Conservation (phyloP, 1,139 yeast genomes). For the Spathaspora sp. region DNA sequence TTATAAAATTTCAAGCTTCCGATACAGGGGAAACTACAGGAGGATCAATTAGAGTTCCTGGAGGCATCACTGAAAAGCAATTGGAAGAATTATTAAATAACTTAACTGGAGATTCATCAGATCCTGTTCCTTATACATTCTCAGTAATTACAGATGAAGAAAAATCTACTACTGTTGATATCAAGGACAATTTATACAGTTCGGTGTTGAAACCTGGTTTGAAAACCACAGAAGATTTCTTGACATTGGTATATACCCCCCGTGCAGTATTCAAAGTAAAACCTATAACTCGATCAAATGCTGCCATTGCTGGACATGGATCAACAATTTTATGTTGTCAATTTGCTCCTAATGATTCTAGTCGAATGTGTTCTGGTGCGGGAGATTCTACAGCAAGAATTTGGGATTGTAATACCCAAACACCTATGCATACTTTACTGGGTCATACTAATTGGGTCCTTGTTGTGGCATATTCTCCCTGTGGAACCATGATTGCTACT, state of each 20-base stretch:
- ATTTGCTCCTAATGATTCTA: slow-evolving; percentile 88
- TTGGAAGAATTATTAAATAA: slow-evolving; percentile 84
- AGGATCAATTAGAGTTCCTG: slow-evolving; percentile 88
- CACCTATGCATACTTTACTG: slow-evolving; percentile 73
- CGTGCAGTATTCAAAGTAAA: slow-evolving; percentile 91
- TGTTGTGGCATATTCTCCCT: slow-evolving; percentile 92
- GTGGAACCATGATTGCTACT: slow-evolving; percentile 88
- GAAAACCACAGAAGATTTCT: slow-evolving; percentile 88
- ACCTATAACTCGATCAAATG: slow-evolving; percentile 87
- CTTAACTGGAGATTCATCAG: slow-evolving; percentile 64
- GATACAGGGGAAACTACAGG: slow-evolving; percentile 92
- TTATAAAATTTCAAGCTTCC: slow-evolving; percentile 86
- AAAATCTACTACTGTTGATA: slow-evolving; percentile 53
- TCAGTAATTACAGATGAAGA: slow-evolving; percentile 54
- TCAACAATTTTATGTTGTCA: slow-evolving; percentile 88
- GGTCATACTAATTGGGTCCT: slow-evolving; percentile 96
- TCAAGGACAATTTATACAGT: slow-evolving; percentile 70
- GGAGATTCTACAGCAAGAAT: slow-evolving; percentile 97
- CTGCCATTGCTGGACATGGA: slow-evolving; percentile 95
- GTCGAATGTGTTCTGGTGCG: slow-evolving; percentile 91
- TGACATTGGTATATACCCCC: slow-evolving; percentile 91
- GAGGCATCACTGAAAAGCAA: slow-evolving; percentile 81
- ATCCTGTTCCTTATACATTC: slow-evolving; percentile 88
- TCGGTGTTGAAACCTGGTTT: slow-evolving; percentile 84
- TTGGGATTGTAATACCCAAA: slow-evolving; percentile 97